Conservation (phyloP, 2,329 filamentous ascomycete species). For the Pestalotiopsis sp. region DNA sequence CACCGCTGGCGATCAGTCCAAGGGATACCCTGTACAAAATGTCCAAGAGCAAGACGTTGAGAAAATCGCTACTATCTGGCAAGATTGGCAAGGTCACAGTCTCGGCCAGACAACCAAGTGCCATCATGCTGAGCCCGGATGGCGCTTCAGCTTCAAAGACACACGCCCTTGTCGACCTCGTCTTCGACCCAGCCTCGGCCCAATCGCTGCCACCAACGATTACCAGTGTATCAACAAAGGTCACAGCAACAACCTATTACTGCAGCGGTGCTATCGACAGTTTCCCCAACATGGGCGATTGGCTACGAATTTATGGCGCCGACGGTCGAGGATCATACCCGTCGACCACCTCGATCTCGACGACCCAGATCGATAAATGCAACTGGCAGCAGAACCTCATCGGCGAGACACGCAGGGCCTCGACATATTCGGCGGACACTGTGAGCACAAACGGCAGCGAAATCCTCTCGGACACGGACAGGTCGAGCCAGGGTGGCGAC, state of each 20-base stretch:
- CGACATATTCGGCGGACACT: constrained; percentile 43
- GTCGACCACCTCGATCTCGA: constrained; percentile 41
- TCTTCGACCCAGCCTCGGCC: constrained; percentile 45
- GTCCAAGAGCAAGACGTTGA: constrained; percentile 51
- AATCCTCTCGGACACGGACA: constrained; percentile 36
- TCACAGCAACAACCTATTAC: constrained; percentile 54
- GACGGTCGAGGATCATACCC: constrained; percentile 48
- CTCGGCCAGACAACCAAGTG: constrained; percentile 44
- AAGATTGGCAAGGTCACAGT: constrained; percentile 52
- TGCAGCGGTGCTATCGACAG: constrained; percentile 43
- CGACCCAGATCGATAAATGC: constrained; percentile 33
- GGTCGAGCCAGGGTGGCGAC: constrained; percentile 8
- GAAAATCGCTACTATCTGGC: constrained; percentile 51
- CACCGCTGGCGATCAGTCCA: constrained; percentile 49
- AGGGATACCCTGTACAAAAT: constrained; percentile 51
- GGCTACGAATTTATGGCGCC: constrained; percentile 34
- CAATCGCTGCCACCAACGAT: constrained; percentile 48
- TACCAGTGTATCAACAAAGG: constrained; percentile 48
- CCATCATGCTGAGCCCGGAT: constrained; percentile 51
- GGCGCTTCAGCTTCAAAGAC: constrained; percentile 43
- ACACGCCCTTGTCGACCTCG: constrained; percentile 43
- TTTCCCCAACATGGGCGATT: constrained; percentile 52
- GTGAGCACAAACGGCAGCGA: constrained; percentile 29
- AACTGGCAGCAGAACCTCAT: constrained; percentile 42
- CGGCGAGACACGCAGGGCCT: constrained; percentile 44